Base-by-base conservation (phyloP, 345 rosid genomes). In the Carallia brachiata region DNA sequence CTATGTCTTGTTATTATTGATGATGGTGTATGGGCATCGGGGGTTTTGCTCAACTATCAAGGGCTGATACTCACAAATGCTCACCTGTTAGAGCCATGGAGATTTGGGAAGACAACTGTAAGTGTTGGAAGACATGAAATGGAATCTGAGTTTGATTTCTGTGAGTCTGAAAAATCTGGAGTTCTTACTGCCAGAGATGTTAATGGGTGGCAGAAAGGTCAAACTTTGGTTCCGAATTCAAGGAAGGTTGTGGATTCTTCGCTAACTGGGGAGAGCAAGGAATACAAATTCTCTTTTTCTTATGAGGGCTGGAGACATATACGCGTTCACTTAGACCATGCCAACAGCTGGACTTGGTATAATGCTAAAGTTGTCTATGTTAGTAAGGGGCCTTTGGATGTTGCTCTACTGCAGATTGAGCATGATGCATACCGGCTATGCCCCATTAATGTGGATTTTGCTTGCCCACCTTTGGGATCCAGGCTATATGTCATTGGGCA, bases 41-140 rank as follows among this genome's bases (percentile, higher is more conserved):
- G 99, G 61, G 75, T 92, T 73, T 52, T 95, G 80, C 90, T 95
- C 47, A 92, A 90, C 66, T 81, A 84, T 67, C 89, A 78, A 73
- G 99, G 99, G 62, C 85, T 92, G 67, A 75, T 92, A 76, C 85
- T 95, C 61, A 92, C 99, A 50, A 95, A 90, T 75, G 99, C 99
- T 74, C 99, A 92, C 85, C 77, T 95, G 68, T 82, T 95, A 75
- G 97, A 92, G 75, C 99, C 99, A 1, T 89, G 98, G 99, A 89
- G 97, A 73, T 90, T 87, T 82, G 95, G 97, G 27, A 90, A 84
- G 80, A 77, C 89, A 74, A 75, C 83, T 62, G 77, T 80, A 36
- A 69, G 59, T 73, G 86, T 86, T 57, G 77, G 77, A 75, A 78
- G 73, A 50, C 28, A 68, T 65, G 56, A 61, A 68, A 77, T 67